Evolutionary conservation across 768 basidiomycete species (phyloP).

Genomic region (Leucocoprinus birnbaumii): DNA sequence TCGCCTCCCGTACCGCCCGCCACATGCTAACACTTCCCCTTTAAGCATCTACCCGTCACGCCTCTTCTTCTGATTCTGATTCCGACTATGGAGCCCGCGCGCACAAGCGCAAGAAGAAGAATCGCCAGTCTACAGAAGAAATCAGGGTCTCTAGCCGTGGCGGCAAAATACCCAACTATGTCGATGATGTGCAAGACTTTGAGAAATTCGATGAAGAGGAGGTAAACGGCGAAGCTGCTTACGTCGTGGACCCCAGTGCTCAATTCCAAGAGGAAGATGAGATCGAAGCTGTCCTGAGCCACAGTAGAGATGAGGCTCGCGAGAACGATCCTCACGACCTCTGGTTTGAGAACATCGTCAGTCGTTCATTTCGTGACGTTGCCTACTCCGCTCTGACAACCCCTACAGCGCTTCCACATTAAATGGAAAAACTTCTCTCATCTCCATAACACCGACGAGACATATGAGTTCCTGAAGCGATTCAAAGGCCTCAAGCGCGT

Average conservation of each 20-base stretch:
- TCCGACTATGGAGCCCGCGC: conserved; percentile 85
- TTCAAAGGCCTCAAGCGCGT: conserved; percentile 96
- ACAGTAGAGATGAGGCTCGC: conserved; percentile 81
- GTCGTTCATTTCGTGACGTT: conserved; percentile 11
- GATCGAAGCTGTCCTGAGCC: conserved; percentile 88
- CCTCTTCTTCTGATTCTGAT: conserved; percentile 72
- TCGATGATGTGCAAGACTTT: conserved; percentile 79
- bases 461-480: conserved; percentile 91
- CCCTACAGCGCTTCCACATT: conserved; percentile 89
- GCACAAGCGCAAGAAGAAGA: conserved; percentile 79
- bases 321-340: conserved; percentile 76
- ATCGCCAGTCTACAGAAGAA: conserved; percentile 58
- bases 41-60: conserved; percentile 47
- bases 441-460: conserved; percentile 98
- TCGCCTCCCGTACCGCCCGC: conserved; percentile 14
- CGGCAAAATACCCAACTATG: conserved; percentile 79
- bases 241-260: conserved; percentile 50
- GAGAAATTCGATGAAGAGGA: conserved; percentile 70
- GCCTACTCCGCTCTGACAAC: conserved; percentile 8
- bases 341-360: conserved; percentile 86
- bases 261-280: conserved; percentile 74
- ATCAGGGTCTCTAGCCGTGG: conserved; percentile 76
- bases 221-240: conserved; percentile 44
- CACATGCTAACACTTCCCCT: conserved; percentile 16
- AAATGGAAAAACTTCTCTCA: conserved; percentile 99